Percentiles rank a stretch among this genome's conserved stretches.
These are phyloP conservation scores for Dryas alaskensis DNA, from an alignment of 306 rosid species.

Conservation along the genomic window DNA sequence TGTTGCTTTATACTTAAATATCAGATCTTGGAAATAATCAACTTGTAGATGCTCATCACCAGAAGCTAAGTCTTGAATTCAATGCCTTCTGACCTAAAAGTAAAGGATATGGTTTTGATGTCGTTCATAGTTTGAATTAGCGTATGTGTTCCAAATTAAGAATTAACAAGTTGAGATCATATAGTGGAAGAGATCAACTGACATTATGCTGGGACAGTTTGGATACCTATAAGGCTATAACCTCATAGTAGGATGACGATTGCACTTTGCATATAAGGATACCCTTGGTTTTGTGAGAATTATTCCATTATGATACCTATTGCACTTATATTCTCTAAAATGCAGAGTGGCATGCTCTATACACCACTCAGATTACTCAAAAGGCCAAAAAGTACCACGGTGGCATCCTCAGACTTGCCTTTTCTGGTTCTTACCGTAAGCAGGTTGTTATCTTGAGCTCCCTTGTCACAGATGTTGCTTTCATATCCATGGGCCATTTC, in stretches of 20 bases:
- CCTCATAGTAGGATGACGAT: background rate
- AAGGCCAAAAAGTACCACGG: conserved; percentile 33
- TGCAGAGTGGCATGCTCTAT: conserved; percentile 39
- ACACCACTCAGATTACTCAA: conserved; percentile 32
- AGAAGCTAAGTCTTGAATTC: background rate
- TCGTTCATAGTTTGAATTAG: background rate
- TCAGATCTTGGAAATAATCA: too few relatives aligned
- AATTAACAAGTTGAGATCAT: background rate
- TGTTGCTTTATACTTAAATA: background rate
- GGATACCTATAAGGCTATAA: background rate
- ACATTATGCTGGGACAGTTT: background rate
- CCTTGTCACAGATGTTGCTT: background rate
- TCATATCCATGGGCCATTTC: background rate
- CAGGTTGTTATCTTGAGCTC: conserved; percentile 22
- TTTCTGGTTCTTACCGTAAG: conserved; percentile 24
- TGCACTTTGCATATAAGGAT: background rate
- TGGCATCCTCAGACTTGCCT: conserved; percentile 30
- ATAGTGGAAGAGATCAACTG: background rate
- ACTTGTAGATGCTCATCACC: too few relatives aligned
- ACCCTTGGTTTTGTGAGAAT: background rate
- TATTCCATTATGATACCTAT: background rate
- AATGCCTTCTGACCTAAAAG: background rate
- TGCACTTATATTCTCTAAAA: background rate
- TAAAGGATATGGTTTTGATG: background rate
- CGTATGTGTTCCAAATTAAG: background rate